Conservation (phyloP, 768 basidiomycete species). For the Panaeolus papilionaceus region DNA sequence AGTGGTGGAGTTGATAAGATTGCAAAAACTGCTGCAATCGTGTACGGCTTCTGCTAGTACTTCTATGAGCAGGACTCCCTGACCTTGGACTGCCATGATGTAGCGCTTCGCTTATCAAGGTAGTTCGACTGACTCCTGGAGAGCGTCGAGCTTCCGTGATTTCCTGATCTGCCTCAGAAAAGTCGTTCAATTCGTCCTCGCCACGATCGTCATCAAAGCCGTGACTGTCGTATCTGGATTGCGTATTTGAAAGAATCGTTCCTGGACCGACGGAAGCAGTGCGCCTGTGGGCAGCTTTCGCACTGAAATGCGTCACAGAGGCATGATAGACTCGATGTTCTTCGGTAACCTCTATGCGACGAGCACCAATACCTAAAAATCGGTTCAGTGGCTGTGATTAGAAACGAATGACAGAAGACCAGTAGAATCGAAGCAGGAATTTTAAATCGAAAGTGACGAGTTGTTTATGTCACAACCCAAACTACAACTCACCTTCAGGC, state of each 20-base stretch:
- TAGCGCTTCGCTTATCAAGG: neutral
- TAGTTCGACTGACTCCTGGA: neutral
- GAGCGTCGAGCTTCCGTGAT: neutral
- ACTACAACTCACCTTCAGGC: constrained; percentile 75
- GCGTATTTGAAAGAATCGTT: constrained; percentile 34
- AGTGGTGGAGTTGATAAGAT: constrained; percentile 6
- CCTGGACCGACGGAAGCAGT: constrained; percentile 56
- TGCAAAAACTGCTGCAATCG: neutral
- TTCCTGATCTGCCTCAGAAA: neutral
- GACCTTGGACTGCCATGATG: neutral
- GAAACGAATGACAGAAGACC: too few species aligned
- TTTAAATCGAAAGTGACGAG: too few species aligned
- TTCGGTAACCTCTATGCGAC: constrained; percentile 79
- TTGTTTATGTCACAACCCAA: neutral
- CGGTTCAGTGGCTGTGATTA: neutral
- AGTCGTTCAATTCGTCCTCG: constrained; percentile 34
- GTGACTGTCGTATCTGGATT: constrained; percentile 27
- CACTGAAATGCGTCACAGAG: constrained; percentile 75
- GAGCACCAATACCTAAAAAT: constrained; percentile 64
- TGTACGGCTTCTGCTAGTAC: neutral
- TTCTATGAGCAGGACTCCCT: neutral
- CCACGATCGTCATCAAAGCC: constrained; percentile 38
- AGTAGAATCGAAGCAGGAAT: too few species aligned
- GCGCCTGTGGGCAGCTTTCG: constrained; percentile 46
- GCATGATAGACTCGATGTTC: constrained; percentile 77